Evolutionary conservation across 2,329 filamentous ascomycete genomes (phyloP).

Genomic region (Calonectria crousiana): DNA sequence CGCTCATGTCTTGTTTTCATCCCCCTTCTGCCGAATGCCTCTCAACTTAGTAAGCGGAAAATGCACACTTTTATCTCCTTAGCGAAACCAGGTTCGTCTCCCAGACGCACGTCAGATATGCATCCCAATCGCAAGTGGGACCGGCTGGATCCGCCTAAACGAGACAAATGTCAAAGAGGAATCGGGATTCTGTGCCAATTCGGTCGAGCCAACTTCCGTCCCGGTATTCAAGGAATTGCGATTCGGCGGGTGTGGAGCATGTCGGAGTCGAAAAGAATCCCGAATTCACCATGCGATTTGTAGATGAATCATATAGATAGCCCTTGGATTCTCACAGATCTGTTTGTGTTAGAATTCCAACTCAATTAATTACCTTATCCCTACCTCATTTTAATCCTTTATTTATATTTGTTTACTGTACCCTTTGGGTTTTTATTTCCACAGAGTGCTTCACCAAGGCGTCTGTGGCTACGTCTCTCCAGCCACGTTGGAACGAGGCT

Average conservation of each 20-base stretch:
- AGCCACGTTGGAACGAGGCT: slow-evolving; percentile 19
- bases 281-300: slow-evolving; percentile 1
- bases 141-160: slow-evolving; percentile 4
- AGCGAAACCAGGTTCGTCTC: slow-evolving; percentile 1
- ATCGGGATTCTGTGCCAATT: background rate
- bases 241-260: background rate
- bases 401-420: background rate
- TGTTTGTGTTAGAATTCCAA: background rate
- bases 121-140: slow-evolving; percentile 1
- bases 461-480: slow-evolving; percentile 18
- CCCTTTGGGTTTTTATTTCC: background rate
- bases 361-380: slow-evolving; percentile 10
- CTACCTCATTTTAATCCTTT: background rate
- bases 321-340: background rate
- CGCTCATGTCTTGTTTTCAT: background rate
- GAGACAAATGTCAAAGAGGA: background rate
- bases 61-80: background rate
- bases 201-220: slow-evolving; percentile 5
- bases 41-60: slow-evolving; percentile 17
- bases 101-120: slow-evolving; percentile 1
- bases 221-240: slow-evolving; percentile 9
- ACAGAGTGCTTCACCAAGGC: slow-evolving; percentile 3
- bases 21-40: background rate
- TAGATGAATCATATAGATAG: slow-evolving; percentile 4
- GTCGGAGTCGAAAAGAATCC: background rate